Percentiles rank a stretch among this genome's conserved stretches.
Conservation (phyloP, 2,329 filamentous ascomycete species). For the Pseudogymnoascus sp. region DNA sequence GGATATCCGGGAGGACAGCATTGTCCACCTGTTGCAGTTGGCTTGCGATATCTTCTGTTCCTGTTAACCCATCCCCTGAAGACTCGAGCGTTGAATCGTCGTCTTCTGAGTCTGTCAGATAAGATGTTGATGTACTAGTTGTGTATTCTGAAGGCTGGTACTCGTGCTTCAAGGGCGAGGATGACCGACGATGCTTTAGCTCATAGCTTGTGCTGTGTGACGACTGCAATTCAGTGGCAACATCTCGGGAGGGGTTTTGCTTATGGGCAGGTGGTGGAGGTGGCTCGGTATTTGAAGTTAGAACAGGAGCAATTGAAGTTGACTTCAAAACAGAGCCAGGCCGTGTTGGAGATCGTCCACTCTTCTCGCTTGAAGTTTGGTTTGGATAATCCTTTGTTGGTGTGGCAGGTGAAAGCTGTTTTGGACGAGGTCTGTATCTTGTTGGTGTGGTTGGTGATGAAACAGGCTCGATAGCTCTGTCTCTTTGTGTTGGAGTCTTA, state of each 20-base stretch:
- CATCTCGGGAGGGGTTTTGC: neutral
- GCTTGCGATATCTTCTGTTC: slow-evolving; percentile 45
- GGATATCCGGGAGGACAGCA: slow-evolving; percentile 12
- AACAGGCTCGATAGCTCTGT: neutral
- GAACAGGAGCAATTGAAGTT: neutral
- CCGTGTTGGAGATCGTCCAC: neutral
- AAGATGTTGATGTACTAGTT: slow-evolving; percentile 51
- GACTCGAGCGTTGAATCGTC: slow-evolving; percentile 38
- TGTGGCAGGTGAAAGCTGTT: neutral
- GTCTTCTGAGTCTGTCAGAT: slow-evolving; percentile 46
- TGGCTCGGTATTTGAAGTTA: neutral
- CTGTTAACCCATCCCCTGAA: slow-evolving; percentile 42
- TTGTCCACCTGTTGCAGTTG: slow-evolving; percentile 34
- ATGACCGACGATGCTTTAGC: slow-evolving; percentile 57
- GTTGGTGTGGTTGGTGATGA: neutral
- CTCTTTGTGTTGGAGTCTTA: neutral
- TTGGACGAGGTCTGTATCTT: neutral
- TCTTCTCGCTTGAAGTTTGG: neutral
- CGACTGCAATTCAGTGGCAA: neutral
- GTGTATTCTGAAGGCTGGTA: slow-evolving; percentile 75
- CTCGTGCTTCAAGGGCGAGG: slow-evolving; percentile 93
- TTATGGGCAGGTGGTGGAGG: neutral
- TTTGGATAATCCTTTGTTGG: slow-evolving; percentile 1
- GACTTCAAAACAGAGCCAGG: neutral
- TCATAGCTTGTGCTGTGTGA: neutral